Base-by-base conservation (phyloP, 2,329 filamentous ascomycete species). In the Beauveria bassiana region DNA sequence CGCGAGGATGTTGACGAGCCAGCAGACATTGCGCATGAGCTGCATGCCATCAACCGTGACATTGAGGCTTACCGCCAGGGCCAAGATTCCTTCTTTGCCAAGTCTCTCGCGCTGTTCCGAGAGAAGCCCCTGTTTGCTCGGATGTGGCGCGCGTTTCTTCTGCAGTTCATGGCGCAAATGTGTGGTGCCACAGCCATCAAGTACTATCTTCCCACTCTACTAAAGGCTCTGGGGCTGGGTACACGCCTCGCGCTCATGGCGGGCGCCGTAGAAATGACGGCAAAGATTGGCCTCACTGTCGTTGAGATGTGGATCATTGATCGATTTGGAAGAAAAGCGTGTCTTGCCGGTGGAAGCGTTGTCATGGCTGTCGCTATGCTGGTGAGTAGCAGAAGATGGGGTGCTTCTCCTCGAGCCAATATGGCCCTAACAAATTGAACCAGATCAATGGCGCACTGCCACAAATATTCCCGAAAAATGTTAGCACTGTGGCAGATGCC, bases 111-210 rank as follows among this genome's bases (percentile, higher is more conserved):
- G 8, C 74, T 85, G 1, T 81, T 85, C 68, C 75, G 73, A 4
- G 72, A 83, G 34, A 69, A 72, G 16, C 70, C 75, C 14, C 71
- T 85, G 1, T 80, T 80, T 66, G 74, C 77, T 16, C 75, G 83
- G 0, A 72, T 86, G 16, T 85, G 83, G 83, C 77, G 82, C 20
- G 81, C 81, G 1, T 76, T 80, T 0, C 70, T 84, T 1, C 73
- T 85, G 5, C 82, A 85, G 68, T 85, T 85, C 69, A 81, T 85
- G 79, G 79, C 81, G 0, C 81, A 84, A 65, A 81, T 85, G 79
- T 84, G 81, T 65, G 82, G 83, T 22, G 81, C 81, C 16, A 81
- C 81, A 0, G 81, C 81, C 3, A 84, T 85, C 75, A 85, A 85
- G 66, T 85, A 85, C 65, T 85, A 85, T 65, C 74, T 85, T 0